phyloP scores from a whole-genome alignment of 192 early-diverging fungal genomes.

The Umbelopsis isabellina region DNA sequence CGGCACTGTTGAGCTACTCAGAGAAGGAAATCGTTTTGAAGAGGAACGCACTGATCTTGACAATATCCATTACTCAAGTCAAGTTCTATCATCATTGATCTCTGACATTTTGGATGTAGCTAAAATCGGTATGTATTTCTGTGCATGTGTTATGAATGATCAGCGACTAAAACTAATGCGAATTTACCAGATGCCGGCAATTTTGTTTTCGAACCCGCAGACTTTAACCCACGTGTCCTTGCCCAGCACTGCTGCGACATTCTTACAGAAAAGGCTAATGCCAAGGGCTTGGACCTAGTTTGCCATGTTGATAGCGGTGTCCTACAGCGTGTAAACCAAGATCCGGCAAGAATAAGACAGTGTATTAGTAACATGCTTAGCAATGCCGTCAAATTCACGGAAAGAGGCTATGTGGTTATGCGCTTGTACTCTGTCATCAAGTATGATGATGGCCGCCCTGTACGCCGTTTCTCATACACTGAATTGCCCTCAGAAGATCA shows the following conservation, averaged over 20 bases:
- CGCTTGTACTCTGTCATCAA: not conserved
- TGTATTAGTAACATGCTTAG: slow-evolving; percentile 16
- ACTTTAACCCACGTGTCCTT: slow-evolving; percentile 25
- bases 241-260: slow-evolving; percentile 18
- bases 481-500: not conserved
- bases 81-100: not conserved
- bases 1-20: not conserved
- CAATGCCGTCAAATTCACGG: slow-evolving; percentile 17
- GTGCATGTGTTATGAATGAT: not conserved
- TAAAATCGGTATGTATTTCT: not conserved
- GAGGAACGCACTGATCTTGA: slow-evolving; percentile 3
- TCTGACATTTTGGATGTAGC: not conserved
- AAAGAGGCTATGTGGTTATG: not conserved
- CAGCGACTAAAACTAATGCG: too few relatives aligned
- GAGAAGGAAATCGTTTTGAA: slow-evolving; percentile 2
- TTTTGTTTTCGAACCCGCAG: not conserved
- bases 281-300: slow-evolving; percentile 14
- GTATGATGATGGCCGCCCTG: not conserved
- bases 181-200: not conserved
- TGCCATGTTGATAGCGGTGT: slow-evolving; percentile 23
- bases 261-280: slow-evolving; percentile 6
- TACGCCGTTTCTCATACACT: not conserved
- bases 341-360: slow-evolving; percentile 4
- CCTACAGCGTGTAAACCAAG: slow-evolving; percentile 24
- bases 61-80: slow-evolving; percentile 6